These are phyloP conservation scores for Lactifluus subvellereus DNA, from an alignment of 768 basidiomycete species.

Conservation along the genomic window DNA sequence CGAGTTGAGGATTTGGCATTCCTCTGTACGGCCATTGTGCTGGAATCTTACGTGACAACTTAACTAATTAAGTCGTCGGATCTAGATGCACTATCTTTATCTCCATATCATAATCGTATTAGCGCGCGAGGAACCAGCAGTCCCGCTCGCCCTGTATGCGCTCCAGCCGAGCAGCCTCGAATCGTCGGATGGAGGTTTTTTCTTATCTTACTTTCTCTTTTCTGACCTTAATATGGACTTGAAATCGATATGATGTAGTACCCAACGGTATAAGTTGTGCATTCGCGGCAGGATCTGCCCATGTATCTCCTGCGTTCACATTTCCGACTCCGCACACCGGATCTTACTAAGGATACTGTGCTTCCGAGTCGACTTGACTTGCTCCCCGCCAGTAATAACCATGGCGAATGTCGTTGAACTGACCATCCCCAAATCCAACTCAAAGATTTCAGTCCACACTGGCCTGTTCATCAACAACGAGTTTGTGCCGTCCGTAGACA, in stretches of 20 bases:
- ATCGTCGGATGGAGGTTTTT: no score
- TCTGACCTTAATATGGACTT: no score
- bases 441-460: conserved; percentile 57
- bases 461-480: conserved; percentile 91
- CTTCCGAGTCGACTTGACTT: neutral
- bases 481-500: conserved; percentile 73
- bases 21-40: neutral
- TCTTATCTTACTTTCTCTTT: no score
- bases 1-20: no score
- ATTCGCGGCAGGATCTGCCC: no score
- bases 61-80: neutral
- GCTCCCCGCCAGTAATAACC: neutral
- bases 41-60: neutral
- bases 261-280: no score
- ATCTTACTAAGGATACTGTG: neutral
- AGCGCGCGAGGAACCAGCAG: no score
- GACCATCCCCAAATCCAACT: conserved; percentile 28
- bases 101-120: neutral
- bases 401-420: conserved; percentile 27
- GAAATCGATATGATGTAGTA: no score
- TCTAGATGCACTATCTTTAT: neutral
- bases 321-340: neutral
- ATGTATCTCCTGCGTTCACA: no score
- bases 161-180: no score
- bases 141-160: neutral